These are phyloP conservation scores for Hemisphaericaspora lyxosophila DNA, from an alignment of 1,139 yeast genomes.

Conservation along the genomic window DNA sequence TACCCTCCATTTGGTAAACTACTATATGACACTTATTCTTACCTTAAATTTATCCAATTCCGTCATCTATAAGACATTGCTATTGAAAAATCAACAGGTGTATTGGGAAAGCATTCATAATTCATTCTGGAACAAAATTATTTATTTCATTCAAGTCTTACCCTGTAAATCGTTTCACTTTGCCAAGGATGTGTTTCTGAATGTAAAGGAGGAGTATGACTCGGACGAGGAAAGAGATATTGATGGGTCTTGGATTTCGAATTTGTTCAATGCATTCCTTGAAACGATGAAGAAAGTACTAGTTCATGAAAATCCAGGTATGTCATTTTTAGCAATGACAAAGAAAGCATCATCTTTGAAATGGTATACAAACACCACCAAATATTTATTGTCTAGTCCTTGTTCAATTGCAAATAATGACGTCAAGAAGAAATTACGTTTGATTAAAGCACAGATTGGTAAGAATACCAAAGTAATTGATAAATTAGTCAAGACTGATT, in stretches of 20 bases:
- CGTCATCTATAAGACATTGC: slow-evolving; percentile 36
- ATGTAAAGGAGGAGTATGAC: slow-evolving; percentile 8
- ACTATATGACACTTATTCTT: slow-evolving; percentile 26
- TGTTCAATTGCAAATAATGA: slow-evolving; percentile 23
- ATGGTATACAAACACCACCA: slow-evolving; percentile 13
- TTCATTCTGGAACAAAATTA: slow-evolving; percentile 26
- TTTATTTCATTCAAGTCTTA: slow-evolving; percentile 36
- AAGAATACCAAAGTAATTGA: slow-evolving; percentile 25
- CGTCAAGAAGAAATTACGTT: slow-evolving; percentile 19
- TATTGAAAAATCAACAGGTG: slow-evolving; percentile 32
- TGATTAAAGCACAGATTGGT: slow-evolving; percentile 21
- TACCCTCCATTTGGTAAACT: slow-evolving; percentile 21
- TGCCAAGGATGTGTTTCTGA: slow-evolving; percentile 8
- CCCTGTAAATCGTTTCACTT: slow-evolving; percentile 27
- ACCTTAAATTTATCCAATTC: slow-evolving; percentile 32
- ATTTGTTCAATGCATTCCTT: slow-evolving; percentile 8
- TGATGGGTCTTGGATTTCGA: slow-evolving; percentile 11
- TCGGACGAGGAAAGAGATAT: slow-evolving; percentile 20
- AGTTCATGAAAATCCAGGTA: slow-evolving; percentile 14
- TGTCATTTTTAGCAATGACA: slow-evolving; percentile 11
- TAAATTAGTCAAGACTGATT: slow-evolving; percentile 19
- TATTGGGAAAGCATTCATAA: slow-evolving; percentile 37
- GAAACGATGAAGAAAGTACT: slow-evolving; percentile 9
- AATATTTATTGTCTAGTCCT: slow-evolving; percentile 19
- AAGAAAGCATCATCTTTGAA: slow-evolving; percentile 4